Evolutionary conservation across 202 grass and related monocot genomes (phyloP).

Genomic region (Zizania palustris): DNA sequence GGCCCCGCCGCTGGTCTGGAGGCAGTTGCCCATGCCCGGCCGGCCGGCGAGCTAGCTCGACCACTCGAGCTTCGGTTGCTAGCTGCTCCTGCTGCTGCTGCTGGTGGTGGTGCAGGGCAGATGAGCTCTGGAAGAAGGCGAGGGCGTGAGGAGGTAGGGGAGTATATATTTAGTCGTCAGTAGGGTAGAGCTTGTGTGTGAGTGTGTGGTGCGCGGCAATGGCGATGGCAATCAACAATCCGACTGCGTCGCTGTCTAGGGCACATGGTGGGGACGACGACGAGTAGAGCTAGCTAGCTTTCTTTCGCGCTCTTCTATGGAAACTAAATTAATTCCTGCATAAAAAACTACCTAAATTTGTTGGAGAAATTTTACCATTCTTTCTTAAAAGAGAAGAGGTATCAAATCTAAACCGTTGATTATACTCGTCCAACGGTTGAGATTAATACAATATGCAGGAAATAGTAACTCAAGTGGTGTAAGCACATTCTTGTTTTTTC

Average conservation of each 20-base stretch:
- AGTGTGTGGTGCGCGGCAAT: neutral
- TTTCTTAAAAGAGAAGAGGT: no score
- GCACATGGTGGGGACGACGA: constrained; percentile 41
- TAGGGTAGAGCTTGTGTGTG: neutral
- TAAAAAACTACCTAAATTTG: no score
- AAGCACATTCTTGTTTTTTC: no score
- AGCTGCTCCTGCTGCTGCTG: neutral
- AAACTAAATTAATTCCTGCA: no score
- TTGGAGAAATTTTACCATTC: no score
- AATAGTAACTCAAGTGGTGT: no score
- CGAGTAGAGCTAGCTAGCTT: neutral
- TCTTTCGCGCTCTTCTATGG: neutral
- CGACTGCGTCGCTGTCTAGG: constrained; percentile 24
- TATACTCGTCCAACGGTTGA: no score
- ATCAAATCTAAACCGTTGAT: no score
- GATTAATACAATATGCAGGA: no score
- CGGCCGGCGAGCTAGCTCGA: neutral
- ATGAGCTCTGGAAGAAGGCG: constrained; percentile 25
- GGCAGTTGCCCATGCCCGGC: constrained; percentile 64
- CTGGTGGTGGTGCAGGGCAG: constrained; percentile 10
- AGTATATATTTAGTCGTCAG: neutral
- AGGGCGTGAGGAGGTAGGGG: constrained; percentile 9
- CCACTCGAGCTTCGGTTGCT: constrained; percentile 6
- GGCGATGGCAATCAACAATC: constrained; percentile 17
- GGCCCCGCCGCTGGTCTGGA: constrained; percentile 24